Evolutionary conservation across 2,329 filamentous ascomycete genomes (phyloP).

Genomic region (Botrytis pseudocinerea): DNA sequence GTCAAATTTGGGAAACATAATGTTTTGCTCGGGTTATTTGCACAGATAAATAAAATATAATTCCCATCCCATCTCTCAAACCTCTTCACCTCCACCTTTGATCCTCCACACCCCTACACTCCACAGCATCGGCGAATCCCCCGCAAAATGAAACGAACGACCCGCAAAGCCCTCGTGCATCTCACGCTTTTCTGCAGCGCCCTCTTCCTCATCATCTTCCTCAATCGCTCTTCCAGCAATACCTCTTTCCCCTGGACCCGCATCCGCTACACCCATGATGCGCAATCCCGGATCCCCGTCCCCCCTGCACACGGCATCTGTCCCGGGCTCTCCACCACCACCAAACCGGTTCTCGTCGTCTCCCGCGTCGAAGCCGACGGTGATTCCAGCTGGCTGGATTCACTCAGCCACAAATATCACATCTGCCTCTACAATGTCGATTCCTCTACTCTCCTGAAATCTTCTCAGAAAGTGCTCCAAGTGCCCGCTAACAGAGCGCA

Average conservation of each 20-base stretch:
- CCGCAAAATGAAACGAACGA: constrained; percentile 43
- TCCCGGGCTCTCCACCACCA: constrained; percentile 43
- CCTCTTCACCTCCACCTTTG: no score
- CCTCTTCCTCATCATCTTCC: constrained; percentile 43
- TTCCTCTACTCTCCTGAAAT: constrained; percentile 34
- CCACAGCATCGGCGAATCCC: no score
- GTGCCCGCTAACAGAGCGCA: constrained; percentile 50
- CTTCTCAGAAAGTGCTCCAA: constrained; percentile 40
- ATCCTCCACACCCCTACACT: not conserved
- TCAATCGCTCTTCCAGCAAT: constrained; percentile 39
- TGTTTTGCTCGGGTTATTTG: not conserved
- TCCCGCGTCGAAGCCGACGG: constrained; percentile 47
- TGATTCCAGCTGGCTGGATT: constrained; percentile 46
- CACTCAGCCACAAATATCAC: constrained; percentile 45
- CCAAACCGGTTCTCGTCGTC: constrained; percentile 49
- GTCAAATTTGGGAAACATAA: no score
- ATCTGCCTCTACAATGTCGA: constrained; percentile 49
- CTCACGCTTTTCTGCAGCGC: constrained; percentile 42
- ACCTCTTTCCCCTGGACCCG: constrained; percentile 47
- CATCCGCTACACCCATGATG: constrained; percentile 45
- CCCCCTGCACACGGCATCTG: constrained; percentile 46
- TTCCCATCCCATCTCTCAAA: not conserved
- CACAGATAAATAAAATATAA: not conserved
- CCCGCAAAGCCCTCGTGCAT: constrained; percentile 42
- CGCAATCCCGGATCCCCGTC: constrained; percentile 26